Conservation (phyloP, 352 stramenopile species). For the Pythium sp. region DNA sequence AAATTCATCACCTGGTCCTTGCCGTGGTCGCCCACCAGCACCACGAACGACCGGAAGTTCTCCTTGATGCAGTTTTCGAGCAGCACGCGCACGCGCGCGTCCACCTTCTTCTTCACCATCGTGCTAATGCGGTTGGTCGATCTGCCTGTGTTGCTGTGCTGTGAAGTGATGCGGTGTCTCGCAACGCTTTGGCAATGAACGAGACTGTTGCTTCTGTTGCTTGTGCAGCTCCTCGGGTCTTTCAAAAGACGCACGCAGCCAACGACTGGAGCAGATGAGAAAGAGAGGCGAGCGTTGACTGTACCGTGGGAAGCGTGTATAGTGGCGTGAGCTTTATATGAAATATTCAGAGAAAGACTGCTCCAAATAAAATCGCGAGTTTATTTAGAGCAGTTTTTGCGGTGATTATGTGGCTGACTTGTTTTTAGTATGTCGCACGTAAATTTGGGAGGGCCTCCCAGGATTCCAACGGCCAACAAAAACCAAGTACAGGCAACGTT, state of each 20-base stretch:
- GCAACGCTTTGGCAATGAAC: not conserved
- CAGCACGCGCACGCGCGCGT: slow-evolving; percentile 96
- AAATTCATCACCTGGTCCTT: slow-evolving; percentile 99
- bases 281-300: not conserved
- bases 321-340: not conserved
- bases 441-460: no score
- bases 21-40: slow-evolving; percentile 98
- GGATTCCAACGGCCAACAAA: no score
- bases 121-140: not conserved
- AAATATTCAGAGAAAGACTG: not conserved
- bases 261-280: not conserved
- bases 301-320: not conserved
- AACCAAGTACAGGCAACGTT: no score
- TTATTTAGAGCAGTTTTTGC: not conserved
- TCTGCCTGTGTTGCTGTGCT: slow-evolving; percentile 1
- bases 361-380: not conserved
- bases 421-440: no score
- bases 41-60: slow-evolving; percentile 96
- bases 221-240: not conserved
- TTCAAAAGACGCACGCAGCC: not conserved
- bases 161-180: not conserved
- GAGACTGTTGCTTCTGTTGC: not conserved
- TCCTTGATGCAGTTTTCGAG: slow-evolving; percentile 97
- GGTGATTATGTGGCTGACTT: no score
- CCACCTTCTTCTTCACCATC: slow-evolving; percentile 99